A percentile compares a stretch with the other conserved stretches of the same genome.
phyloP scores from a whole-genome alignment of 768 basidiomycete genomes.

The Suillus weaverae region DNA sequence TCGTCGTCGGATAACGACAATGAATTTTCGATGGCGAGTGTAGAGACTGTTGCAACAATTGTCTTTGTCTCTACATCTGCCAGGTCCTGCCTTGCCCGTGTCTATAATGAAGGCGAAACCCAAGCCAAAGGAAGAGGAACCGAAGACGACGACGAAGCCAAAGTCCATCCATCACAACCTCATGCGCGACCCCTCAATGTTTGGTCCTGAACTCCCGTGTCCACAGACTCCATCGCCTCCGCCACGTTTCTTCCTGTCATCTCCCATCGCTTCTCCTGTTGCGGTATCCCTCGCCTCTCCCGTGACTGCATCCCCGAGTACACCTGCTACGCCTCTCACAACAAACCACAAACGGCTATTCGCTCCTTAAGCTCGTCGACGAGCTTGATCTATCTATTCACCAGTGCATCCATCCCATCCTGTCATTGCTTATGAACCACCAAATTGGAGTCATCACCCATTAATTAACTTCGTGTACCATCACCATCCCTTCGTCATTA shows the following conservation, averaged over 20 bases:
- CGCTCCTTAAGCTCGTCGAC: not conserved
- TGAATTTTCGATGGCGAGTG: slow-evolving; percentile 32
- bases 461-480: not conserved
- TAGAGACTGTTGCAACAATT: slow-evolving; percentile 29
- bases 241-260: slow-evolving; percentile 29
- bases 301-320: slow-evolving; percentile 10
- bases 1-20: slow-evolving; percentile 29
- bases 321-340: slow-evolving; percentile 6
- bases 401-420: not conserved
- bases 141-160: slow-evolving; percentile 18
- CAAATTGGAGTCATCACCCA: not conserved
- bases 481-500: not conserved
- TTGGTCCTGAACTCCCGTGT: slow-evolving; percentile 62
- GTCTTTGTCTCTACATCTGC: slow-evolving; percentile 15
- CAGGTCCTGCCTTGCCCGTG: slow-evolving; percentile 15
- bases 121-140: slow-evolving; percentile 15
- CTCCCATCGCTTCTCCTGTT: slow-evolving; percentile 16
- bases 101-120: slow-evolving; percentile 21
- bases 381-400: slow-evolving; percentile 8
- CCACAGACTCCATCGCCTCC: slow-evolving; percentile 36
- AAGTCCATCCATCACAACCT: slow-evolving; percentile 16
- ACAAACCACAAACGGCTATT: slow-evolving; percentile 4
- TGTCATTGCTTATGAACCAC: not conserved
- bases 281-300: slow-evolving; percentile 6
- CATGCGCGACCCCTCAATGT: slow-evolving; percentile 45